phyloP scores from a whole-genome alignment of 2,329 filamentous ascomycete genomes.

The Ascochyta fabae region DNA sequence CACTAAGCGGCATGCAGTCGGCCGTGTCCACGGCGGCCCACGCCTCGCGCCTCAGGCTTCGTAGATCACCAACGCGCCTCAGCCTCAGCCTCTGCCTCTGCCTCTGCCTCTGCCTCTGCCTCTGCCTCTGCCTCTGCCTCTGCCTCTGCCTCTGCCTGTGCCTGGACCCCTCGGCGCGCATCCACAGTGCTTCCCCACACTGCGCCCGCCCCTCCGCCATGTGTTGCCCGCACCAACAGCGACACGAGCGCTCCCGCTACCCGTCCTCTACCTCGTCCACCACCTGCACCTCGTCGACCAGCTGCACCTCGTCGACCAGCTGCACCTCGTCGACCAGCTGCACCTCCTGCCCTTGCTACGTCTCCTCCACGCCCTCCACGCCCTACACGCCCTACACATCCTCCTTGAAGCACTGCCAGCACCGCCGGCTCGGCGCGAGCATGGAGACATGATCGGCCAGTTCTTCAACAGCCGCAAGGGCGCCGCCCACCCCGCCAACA shows the following conservation, averaged over 20 bases:
- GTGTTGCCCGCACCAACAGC: constrained; percentile 1
- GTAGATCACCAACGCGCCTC: background rate
- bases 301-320: no score
- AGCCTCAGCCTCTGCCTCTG: background rate
- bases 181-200: background rate
- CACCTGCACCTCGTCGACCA: no score
- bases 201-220: constrained; percentile 2
- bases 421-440: background rate
- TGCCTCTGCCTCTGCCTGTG: background rate
- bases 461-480: constrained; percentile 49
- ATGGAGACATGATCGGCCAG: constrained; percentile 48
- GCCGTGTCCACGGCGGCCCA: background rate
- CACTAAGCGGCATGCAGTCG: background rate
- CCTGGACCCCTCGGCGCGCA: background rate
- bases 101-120: background rate
- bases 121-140: background rate
- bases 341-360: no score
- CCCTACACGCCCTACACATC: background rate
- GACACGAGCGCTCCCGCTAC: background rate
- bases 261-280: no score
- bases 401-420: constrained; percentile 15
- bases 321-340: no score
- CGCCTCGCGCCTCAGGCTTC: background rate
- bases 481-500: constrained; percentile 18
- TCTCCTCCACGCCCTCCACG: background rate